Evolutionary conservation across 768 basidiomycete species (phyloP).

Genomic region (Auricularia sp.): DNA sequence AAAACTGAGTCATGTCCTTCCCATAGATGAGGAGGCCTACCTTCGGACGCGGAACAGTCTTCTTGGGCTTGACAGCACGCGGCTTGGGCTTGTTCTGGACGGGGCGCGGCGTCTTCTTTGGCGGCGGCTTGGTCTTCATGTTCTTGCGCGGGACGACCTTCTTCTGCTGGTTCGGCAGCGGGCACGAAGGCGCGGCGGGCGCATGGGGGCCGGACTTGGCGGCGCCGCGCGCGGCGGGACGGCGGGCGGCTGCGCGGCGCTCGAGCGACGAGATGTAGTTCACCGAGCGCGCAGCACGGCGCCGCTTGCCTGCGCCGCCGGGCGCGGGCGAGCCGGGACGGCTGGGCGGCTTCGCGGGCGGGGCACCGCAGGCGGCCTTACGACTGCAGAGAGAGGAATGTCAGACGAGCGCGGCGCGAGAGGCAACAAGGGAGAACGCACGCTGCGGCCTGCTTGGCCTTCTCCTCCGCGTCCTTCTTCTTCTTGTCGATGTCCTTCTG

Average conservation of each 20-base stretch:
- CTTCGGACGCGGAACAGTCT: too few species aligned
- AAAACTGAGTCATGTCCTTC: too few species aligned
- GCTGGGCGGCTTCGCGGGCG: neutral
- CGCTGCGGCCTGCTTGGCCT: neutral
- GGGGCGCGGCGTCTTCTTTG: too few species aligned
- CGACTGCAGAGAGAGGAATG: neutral
- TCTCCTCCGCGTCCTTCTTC: neutral
- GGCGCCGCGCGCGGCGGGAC: neutral
- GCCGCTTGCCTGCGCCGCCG: neutral
- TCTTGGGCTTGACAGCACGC: too few species aligned
- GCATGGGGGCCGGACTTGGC: neutral
- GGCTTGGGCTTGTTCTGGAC: too few species aligned
- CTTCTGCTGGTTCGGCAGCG: neutral
- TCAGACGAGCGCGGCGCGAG: too few species aligned
- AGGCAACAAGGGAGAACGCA: too few species aligned
- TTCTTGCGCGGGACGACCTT: neutral
- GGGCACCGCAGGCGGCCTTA: neutral
- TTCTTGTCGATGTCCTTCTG: neutral
- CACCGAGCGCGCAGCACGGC: neutral
- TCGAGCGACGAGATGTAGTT: neutral
- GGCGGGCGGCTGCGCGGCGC: neutral
- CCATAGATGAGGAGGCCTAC: too few species aligned
- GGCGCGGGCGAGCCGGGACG: neutral
- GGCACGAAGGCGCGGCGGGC: neutral
- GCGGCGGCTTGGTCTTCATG: too few species aligned